Conservation (phyloP, 2,329 filamentous ascomycete genomes). For the Aspergillus aculeatinus region DNA sequence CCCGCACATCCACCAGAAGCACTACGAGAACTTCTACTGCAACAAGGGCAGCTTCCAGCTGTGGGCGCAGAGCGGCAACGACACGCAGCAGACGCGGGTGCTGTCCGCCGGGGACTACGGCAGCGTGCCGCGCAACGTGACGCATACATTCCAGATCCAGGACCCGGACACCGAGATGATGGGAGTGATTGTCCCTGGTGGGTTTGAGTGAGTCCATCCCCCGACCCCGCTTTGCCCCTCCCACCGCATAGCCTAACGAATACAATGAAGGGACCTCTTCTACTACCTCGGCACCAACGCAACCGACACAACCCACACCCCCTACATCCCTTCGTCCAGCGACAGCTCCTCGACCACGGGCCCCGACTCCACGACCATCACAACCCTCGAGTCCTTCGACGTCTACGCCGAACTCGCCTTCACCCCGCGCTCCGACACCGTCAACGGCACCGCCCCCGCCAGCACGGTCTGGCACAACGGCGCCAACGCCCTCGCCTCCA, state of each 20-base stretch:
- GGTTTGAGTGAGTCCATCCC: constrained; percentile 43
- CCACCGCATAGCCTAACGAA: not conserved
- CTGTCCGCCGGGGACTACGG: constrained; percentile 50
- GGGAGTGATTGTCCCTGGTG: constrained; percentile 48
- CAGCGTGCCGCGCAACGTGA: constrained; percentile 47
- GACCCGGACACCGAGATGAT: constrained; percentile 51
- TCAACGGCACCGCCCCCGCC: constrained; percentile 43
- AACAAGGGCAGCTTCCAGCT: constrained; percentile 48
- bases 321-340: constrained; percentile 36
- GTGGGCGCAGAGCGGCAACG: constrained; percentile 41
- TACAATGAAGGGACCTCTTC: constrained; percentile 37
- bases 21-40: constrained; percentile 52
- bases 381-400: constrained; percentile 42
- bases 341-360: constrained; percentile 30
- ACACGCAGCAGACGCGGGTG: constrained; percentile 39
- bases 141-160: constrained; percentile 50
- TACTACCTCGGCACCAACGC: constrained; percentile 42
- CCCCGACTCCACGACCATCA: constrained; percentile 34
- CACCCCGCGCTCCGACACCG: constrained; percentile 40
- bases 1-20: constrained; percentile 44
- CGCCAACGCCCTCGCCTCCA: constrained; percentile 35
- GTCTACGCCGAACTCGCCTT: constrained; percentile 47
- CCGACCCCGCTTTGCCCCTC: too few relatives aligned
- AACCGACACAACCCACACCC: constrained; percentile 35
- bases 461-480: constrained; percentile 41